Evolutionary conservation across 208 protist genomes (phyloP).

Genomic region (Trypanosoma lewisi): DNA sequence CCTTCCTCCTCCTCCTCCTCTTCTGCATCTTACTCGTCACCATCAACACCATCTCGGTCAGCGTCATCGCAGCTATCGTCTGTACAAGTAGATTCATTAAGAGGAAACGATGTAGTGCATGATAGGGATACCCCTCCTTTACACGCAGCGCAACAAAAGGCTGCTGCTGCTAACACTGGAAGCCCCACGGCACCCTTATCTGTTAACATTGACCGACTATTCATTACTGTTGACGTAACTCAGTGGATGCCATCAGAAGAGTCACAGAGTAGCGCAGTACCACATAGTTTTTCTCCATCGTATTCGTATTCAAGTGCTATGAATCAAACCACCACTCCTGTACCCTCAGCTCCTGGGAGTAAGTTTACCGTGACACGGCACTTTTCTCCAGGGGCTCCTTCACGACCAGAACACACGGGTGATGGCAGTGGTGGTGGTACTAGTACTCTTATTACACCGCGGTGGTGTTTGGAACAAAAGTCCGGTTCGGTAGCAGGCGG

Average conservation of each 20-base stretch:
- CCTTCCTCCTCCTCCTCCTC: constrained; percentile 3
- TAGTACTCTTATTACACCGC: neutral
- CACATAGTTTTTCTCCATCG: neutral
- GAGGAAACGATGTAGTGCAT: neutral
- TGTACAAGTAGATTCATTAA: neutral
- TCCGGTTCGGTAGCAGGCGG: neutral
- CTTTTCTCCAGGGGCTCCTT: constrained; percentile 3
- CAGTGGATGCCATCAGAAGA: neutral
- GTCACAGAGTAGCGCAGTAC: neutral
- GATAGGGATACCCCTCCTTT: neutral
- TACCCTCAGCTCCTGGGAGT: constrained; percentile 10
- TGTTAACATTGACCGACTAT: constrained; percentile 20
- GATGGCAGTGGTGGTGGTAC: neutral
- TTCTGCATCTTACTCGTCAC: too few species aligned
- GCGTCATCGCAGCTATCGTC: neutral
- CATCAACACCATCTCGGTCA: too few species aligned
- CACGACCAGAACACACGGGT: neutral
- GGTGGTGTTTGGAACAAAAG: neutral
- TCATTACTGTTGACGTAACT: constrained; percentile 3
- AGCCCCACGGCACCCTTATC: neutral
- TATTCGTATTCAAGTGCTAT: neutral
- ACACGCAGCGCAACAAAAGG: neutral
- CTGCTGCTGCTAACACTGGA: neutral
- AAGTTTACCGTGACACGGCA: constrained; percentile 34
- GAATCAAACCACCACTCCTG: neutral